A percentile compares a stretch with the other conserved stretches of the same genome.
phyloP scores from a whole-genome alignment of 306 rosid genomes.

The Alnus rubra region DNA sequence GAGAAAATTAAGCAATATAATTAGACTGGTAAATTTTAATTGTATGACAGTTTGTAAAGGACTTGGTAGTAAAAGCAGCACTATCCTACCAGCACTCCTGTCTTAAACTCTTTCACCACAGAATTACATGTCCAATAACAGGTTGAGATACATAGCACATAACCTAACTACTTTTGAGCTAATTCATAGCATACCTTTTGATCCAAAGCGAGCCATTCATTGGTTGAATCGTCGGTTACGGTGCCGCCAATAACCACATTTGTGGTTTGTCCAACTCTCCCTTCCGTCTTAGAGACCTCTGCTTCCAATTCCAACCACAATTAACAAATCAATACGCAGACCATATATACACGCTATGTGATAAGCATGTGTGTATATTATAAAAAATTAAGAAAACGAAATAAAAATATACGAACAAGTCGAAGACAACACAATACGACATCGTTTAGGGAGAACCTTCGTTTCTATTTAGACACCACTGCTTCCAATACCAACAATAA shows the following conservation, averaged over 20 bases:
- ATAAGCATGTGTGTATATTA: no score
- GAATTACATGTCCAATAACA: not conserved
- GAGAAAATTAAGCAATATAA: no score
- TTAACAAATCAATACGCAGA: not conserved
- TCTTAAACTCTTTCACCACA: not conserved
- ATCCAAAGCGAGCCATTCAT: conserved; percentile 91
- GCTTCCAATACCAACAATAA: not conserved
- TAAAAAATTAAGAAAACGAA: no score
- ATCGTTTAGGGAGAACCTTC: no score
- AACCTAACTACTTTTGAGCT: not conserved
- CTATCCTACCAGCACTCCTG: no score
- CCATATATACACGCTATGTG: no score
- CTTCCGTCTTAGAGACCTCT: conserved; percentile 98
- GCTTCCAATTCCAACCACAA: not conserved
- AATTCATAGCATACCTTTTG: conserved; percentile 59
- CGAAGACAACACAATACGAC: no score
- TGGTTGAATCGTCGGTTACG: conserved; percentile 80
- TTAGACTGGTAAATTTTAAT: no score
- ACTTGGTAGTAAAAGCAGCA: no score
- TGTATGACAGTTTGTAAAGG: no score
- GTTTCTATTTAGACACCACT: conserved; percentile 71
- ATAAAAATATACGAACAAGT: no score
- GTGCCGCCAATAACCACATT: conserved; percentile 98
- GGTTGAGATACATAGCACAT: not conserved
- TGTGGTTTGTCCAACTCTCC: conserved; percentile 95